These are phyloP conservation scores for Hypoxylon cercidicola DNA, from an alignment of 495 filamentous ascomycete genomes.

Conservation along the genomic window DNA sequence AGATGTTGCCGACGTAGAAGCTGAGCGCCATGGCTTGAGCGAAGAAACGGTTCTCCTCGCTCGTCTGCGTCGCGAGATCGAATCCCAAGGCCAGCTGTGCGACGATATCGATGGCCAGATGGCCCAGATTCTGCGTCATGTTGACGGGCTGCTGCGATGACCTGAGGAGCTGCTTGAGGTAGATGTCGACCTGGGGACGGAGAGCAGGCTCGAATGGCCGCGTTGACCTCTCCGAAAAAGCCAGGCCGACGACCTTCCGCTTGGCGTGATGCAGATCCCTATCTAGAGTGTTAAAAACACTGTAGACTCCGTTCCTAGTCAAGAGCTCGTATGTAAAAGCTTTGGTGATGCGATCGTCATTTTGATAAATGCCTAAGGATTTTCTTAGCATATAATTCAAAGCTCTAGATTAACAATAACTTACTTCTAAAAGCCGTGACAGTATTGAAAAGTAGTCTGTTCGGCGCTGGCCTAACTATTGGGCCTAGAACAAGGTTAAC, in stretches of 20 bases:
- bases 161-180: not conserved
- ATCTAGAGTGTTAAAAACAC: slow-evolving; percentile 4
- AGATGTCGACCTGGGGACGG: not conserved
- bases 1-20: slow-evolving; percentile 10
- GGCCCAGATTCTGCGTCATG: slow-evolving; percentile 3
- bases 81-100: not conserved
- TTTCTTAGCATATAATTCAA: not conserved
- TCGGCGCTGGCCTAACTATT: not conserved
- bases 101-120: slow-evolving; percentile 7
- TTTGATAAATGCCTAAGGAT: slow-evolving; percentile 6
- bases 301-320: slow-evolving; percentile 4
- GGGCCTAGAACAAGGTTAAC: not conserved
- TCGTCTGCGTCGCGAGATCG: slow-evolving; percentile 7
- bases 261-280: not conserved
- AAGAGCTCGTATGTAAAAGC: slow-evolving; percentile 4
- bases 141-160: slow-evolving; percentile 4
- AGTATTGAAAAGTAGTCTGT: not conserved
- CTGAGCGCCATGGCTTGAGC: not conserved
- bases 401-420: not conserved
- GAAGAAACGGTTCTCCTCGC: slow-evolving; percentile 7
- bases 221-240: slow-evolving; percentile 1
- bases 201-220: slow-evolving; percentile 5
- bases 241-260: not conserved
- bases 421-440: not conserved
- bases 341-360: not conserved